A percentile compares a stretch with the other conserved stretches of the same genome.
Conservation (phyloP, 2,329 filamentous ascomycete species). For the Verticillium zaregamsianum region DNA sequence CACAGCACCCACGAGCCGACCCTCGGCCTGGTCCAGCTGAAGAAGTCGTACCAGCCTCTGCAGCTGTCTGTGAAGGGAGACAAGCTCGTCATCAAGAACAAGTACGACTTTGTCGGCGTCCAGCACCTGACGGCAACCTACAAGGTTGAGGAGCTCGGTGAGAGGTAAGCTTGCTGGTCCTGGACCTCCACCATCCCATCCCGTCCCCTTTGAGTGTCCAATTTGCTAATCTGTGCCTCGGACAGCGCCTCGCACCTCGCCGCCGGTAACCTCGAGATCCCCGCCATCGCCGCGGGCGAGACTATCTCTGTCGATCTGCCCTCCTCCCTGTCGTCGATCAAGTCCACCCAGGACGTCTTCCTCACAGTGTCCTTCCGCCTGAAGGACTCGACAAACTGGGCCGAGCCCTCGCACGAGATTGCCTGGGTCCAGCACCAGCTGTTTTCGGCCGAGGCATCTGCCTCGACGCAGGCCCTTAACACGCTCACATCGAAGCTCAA, state of each 20-base stretch:
- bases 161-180: slow-evolving; percentile 28
- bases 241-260: slow-evolving; percentile 20
- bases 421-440: slow-evolving; percentile 49
- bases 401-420: slow-evolving; percentile 46
- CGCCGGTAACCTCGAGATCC: slow-evolving; percentile 34
- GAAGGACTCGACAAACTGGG: slow-evolving; percentile 43
- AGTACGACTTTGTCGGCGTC: slow-evolving; percentile 44
- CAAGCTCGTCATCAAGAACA: slow-evolving; percentile 31
- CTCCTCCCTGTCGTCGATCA: slow-evolving; percentile 17
- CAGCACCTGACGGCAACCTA: slow-evolving; percentile 37
- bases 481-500: slow-evolving; percentile 15
- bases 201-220: neutral
- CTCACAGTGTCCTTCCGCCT: slow-evolving; percentile 41
- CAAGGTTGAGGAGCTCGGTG: slow-evolving; percentile 36
- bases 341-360: slow-evolving; percentile 33
- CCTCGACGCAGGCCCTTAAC: slow-evolving; percentile 7
- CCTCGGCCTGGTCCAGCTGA: slow-evolving; percentile 52
- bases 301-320: slow-evolving; percentile 29
- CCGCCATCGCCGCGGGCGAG: slow-evolving; percentile 32
- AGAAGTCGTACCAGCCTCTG: slow-evolving; percentile 55
- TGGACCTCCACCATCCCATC: neutral
- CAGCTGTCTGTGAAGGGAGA: slow-evolving; percentile 30
- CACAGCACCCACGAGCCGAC: slow-evolving; percentile 51
- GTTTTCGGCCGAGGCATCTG: slow-evolving; percentile 16
- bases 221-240: neutral